A percentile compares a stretch with the other conserved stretches of the same genome.
phyloP scores from a whole-genome alignment of 129 eudicot species.

The Arctium lappa region DNA sequence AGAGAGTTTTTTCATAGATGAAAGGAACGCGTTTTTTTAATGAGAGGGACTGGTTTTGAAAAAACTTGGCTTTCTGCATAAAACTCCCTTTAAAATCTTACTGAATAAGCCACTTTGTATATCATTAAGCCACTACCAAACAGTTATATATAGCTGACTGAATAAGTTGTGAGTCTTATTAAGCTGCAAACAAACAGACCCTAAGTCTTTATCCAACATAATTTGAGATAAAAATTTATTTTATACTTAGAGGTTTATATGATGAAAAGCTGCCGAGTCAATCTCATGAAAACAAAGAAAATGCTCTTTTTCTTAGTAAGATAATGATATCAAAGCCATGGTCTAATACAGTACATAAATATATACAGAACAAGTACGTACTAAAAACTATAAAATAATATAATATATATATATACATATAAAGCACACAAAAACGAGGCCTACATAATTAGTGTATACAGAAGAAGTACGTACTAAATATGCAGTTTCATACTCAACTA shows the following conservation, averaged over 20 bases:
- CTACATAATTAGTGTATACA: neutral
- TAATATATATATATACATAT: neutral
- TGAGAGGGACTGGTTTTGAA: too few species aligned
- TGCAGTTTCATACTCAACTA: neutral
- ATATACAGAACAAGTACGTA: neutral
- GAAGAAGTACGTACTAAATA: neutral
- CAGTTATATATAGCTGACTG: too few species aligned
- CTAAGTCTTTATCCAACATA: neutral
- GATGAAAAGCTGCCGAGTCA: neutral
- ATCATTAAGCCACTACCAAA: too few species aligned
- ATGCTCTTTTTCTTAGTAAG: neutral
- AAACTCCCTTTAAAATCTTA: too few species aligned
- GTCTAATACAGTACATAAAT: neutral
- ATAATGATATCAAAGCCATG: neutral
- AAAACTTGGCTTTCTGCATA: too few species aligned
- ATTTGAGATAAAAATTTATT: neutral
- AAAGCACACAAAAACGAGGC: neutral
- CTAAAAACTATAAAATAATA: neutral
- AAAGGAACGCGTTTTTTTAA: too few species aligned
- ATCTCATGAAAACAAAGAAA: neutral
- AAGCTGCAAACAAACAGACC: neutral
- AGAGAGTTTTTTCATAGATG: too few species aligned
- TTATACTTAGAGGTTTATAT: neutral
- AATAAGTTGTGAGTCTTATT: too few species aligned
- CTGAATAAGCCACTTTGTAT: too few species aligned